A percentile compares a stretch with the other conserved stretches of the same genome.
These are phyloP conservation scores for Phytophthora podocarpi DNA, from an alignment of 352 stramenopile genomes.

Conservation along the genomic window DNA sequence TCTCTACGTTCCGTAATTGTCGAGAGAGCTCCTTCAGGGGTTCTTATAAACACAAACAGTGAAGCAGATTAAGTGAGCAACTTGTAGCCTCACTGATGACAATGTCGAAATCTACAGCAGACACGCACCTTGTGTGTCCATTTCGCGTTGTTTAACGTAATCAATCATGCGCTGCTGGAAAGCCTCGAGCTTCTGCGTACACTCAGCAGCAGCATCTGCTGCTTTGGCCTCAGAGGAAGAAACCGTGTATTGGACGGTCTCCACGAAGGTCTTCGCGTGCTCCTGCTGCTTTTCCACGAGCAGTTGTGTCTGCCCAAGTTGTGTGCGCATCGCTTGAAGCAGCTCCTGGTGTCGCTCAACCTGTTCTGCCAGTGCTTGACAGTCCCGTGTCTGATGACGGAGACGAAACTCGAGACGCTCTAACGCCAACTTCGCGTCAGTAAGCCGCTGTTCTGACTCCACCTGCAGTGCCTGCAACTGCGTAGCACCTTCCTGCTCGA, in stretches of 20 bases:
- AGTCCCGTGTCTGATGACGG: conserved; percentile 63
- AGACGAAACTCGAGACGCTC: conserved; percentile 77
- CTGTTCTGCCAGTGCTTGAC: conserved; percentile 51
- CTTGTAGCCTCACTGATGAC: not conserved
- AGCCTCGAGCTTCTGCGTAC: conserved; percentile 37
- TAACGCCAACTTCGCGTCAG: conserved; percentile 49
- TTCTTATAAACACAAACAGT: too few species aligned
- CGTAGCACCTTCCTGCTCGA: conserved; percentile 41
- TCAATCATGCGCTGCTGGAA: conserved; percentile 56
- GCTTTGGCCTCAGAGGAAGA: conserved; percentile 38
- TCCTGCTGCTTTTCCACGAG: conserved; percentile 54
- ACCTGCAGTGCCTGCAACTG: conserved; percentile 56
- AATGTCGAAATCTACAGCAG: too few species aligned
- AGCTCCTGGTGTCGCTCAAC: conserved; percentile 53
- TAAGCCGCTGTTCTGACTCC: conserved; percentile 50
- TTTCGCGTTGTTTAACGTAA: conserved; percentile 56
- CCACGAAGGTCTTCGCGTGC: conserved; percentile 49
- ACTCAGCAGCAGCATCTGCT: conserved; percentile 20
- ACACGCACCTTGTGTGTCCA: conserved; percentile 45
- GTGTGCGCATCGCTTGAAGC: conserved; percentile 38
- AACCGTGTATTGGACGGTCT: conserved; percentile 48
- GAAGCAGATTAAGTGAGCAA: not conserved
- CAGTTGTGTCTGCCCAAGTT: conserved; percentile 52
- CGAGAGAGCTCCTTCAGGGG: conserved; percentile 38
- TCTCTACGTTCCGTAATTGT: conserved; percentile 51